Evolutionary conservation across 2,329 filamentous ascomycete species (phyloP).

Genomic region (Xylaria polymorpha): DNA sequence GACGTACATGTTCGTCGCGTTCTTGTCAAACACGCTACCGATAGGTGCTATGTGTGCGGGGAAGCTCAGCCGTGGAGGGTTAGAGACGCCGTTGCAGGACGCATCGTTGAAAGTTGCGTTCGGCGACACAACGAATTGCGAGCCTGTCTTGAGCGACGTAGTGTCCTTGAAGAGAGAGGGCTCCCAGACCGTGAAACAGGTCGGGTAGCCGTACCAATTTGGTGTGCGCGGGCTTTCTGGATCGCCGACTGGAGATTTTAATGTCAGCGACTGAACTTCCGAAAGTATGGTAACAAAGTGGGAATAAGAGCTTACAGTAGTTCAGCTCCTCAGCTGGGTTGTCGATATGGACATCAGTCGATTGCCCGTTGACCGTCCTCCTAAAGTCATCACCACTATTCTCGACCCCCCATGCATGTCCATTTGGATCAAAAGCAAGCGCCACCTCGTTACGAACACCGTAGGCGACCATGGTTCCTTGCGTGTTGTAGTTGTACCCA

Average conservation of each 20-base stretch:
- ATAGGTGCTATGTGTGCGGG: constrained; percentile 67
- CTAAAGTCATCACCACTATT: constrained; percentile 71
- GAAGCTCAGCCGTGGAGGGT: constrained; percentile 60
- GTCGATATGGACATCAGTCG: constrained; percentile 65
- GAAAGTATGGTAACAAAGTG: neutral
- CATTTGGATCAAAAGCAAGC: constrained; percentile 54
- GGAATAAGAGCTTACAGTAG: constrained; percentile 54
- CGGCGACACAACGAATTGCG: constrained; percentile 51
- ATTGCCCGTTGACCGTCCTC: constrained; percentile 56
- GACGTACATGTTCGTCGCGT: constrained; percentile 68
- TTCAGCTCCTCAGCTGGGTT: constrained; percentile 76
- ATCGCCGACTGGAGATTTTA: constrained; percentile 58
- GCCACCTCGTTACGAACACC: constrained; percentile 75
- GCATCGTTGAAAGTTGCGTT: constrained; percentile 50
- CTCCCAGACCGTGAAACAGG: constrained; percentile 55
- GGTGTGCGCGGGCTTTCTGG: constrained; percentile 59
- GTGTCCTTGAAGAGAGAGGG: constrained; percentile 55
- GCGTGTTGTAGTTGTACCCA: constrained; percentile 57
- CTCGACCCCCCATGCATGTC: constrained; percentile 63
- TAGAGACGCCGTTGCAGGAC: constrained; percentile 43
- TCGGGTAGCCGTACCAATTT: constrained; percentile 71
- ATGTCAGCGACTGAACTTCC: constrained; percentile 7
- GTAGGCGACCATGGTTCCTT: constrained; percentile 57
- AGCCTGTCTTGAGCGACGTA: constrained; percentile 49
- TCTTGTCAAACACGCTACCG: constrained; percentile 61